phyloP scores from a whole-genome alignment of 352 stramenopile species.

The Saprolegnia parasitica region DNA sequence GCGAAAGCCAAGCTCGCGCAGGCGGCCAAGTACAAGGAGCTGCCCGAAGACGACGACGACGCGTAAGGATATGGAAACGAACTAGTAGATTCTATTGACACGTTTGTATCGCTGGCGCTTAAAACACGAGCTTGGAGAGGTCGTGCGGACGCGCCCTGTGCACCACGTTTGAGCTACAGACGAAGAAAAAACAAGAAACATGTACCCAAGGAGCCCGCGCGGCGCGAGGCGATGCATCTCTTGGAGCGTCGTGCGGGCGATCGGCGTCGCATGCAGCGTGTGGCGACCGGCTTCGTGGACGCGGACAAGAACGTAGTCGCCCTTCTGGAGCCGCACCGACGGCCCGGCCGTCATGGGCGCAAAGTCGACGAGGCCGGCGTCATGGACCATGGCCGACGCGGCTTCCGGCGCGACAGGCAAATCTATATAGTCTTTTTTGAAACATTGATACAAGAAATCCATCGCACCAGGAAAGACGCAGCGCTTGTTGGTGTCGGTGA shows the following conservation, averaged over 20 bases:
- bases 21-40: not conserved
- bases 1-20: not conserved
- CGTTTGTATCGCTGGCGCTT: not conserved
- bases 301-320: slow-evolving; percentile 82
- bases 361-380: slow-evolving; percentile 8
- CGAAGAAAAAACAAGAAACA: too few species aligned
- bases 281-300: slow-evolving; percentile 73
- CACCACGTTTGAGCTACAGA: not conserved
- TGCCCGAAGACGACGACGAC: not conserved
- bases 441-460: slow-evolving; percentile 29
- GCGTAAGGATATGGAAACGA: not conserved
- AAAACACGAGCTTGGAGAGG: slow-evolving; percentile 12
- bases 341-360: not conserved
- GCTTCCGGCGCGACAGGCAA: slow-evolving; percentile 12
- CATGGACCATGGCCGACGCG: not conserved
- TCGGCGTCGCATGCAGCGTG: slow-evolving; percentile 75
- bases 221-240: slow-evolving; percentile 55
- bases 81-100: not conserved
- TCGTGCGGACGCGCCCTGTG: slow-evolving; percentile 14
- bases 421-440: not conserved
- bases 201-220: slow-evolving; percentile 44
- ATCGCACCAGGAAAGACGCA: slow-evolving; percentile 72
- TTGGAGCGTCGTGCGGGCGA: slow-evolving; percentile 66
- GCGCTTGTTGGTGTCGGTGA: slow-evolving; percentile 87
- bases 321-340: slow-evolving; percentile 38